These are phyloP conservation scores for Pyracantha coccinea DNA, from an alignment of 331 rosid species.

Conservation along the genomic window DNA sequence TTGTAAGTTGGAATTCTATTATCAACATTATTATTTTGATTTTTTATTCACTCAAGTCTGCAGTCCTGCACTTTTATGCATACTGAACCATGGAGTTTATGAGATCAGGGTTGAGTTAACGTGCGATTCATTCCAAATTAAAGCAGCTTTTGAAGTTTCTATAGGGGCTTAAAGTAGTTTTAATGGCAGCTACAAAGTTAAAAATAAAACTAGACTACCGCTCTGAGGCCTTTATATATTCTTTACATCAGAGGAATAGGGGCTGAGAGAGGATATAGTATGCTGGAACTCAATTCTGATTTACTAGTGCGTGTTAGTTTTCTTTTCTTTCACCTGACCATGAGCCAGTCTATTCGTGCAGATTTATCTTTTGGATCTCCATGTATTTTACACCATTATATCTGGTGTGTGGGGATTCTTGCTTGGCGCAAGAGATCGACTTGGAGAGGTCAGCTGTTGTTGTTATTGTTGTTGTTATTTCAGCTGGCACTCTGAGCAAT, in stretches of 20 bases:
- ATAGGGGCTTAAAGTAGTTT: neutral
- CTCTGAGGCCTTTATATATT: neutral
- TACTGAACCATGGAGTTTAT: neutral
- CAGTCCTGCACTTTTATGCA: neutral
- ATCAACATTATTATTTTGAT: neutral
- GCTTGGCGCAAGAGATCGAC: constrained; percentile 89
- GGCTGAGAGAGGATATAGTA: neutral
- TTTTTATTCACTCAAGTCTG: neutral
- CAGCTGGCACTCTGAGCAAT: neutral
- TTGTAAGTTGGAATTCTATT: constrained; percentile 44
- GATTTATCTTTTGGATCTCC: constrained; percentile 80
- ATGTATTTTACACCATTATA: constrained; percentile 67
- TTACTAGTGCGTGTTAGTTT: neutral
- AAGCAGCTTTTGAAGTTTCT: neutral
- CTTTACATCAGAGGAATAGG: neutral
- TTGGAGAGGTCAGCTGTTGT: constrained; percentile 66
- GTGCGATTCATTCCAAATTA: neutral
- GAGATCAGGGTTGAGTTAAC: neutral
- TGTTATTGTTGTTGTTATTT: neutral
- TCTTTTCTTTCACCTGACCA: neutral
- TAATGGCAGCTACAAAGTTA: neutral
- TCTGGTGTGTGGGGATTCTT: constrained; percentile 84
- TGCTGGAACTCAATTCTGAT: neutral
- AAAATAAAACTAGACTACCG: neutral
- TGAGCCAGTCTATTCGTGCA: constrained; percentile 19